Conservation (phyloP, 306 rosid genomes). For the Mucuna pruriens region DNA sequence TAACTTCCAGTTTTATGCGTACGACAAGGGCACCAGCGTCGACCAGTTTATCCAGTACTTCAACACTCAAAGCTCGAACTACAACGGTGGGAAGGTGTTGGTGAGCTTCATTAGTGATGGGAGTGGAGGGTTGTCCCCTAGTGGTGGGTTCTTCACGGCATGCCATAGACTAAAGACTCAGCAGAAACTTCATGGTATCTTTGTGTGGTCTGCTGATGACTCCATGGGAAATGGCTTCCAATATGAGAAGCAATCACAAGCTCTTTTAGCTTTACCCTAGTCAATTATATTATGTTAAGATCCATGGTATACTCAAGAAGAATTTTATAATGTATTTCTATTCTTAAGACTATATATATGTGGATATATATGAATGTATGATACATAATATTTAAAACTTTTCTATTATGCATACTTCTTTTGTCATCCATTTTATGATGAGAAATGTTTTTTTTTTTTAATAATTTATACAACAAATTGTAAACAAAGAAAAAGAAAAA, state of each 20-base stretch:
- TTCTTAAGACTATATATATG: neutral
- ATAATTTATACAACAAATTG: no score
- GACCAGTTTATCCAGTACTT: conserved; percentile 60
- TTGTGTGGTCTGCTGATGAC: conserved; percentile 90
- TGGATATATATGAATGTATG: neutral
- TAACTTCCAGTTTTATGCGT: conserved; percentile 86
- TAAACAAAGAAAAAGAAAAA: no score
- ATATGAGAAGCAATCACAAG: conserved; percentile 73
- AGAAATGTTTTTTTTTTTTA: no score
- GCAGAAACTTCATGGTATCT: conserved; percentile 67
- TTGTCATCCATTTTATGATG: no score
- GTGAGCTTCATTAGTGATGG: conserved; percentile 72
- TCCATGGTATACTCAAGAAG: neutral
- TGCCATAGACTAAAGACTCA: conserved; percentile 57
- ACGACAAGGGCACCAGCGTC: conserved; percentile 65
- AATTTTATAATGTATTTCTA: neutral
- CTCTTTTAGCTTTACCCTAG: conserved; percentile 55
- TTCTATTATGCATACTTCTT: neutral
- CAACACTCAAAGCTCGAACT: conserved; percentile 63
- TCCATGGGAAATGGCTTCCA: conserved; percentile 63
- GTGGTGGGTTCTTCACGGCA: conserved; percentile 66
- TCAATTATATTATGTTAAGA: conserved; percentile 20
- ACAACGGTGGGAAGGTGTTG: conserved; percentile 68
- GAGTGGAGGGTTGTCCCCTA: conserved; percentile 63
- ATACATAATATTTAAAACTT: neutral